Percentiles rank a stretch among this genome's conserved stretches.
These are phyloP conservation scores for Sporisorium exsertum DNA, from an alignment of 1,284 basidiomycete genomes.

Conservation along the genomic window DNA sequence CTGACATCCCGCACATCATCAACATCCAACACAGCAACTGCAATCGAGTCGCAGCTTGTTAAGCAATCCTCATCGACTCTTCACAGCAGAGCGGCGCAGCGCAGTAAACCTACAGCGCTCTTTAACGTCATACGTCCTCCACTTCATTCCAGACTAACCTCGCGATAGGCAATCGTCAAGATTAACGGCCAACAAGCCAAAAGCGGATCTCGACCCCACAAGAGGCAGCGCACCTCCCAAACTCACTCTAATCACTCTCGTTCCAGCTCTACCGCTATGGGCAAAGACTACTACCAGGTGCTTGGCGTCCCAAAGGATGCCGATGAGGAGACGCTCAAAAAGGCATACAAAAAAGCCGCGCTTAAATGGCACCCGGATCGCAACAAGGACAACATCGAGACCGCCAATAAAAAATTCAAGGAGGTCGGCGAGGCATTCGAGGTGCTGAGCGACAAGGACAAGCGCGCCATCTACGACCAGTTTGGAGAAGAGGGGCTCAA, in stretches of 20 bases:
- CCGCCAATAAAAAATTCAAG: slow-evolving; percentile 89
- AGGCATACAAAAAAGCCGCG: slow-evolving; percentile 72
- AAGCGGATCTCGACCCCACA: slow-evolving; percentile 21
- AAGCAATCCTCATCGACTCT: background rate
- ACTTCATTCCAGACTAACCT: background rate
- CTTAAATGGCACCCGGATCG: slow-evolving; percentile 93
- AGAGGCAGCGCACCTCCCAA: slow-evolving; percentile 33
- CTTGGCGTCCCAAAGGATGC: slow-evolving; percentile 65
- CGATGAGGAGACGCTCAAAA: slow-evolving; percentile 67
- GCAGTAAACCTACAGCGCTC: background rate
- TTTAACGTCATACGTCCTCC: background rate
- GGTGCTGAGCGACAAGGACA: slow-evolving; percentile 92
- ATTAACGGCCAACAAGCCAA: slow-evolving; percentile 11
- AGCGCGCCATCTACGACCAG: slow-evolving; percentile 92
- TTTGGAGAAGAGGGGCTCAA: slow-evolving; percentile 97
- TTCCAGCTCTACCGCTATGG: slow-evolving; percentile 46
- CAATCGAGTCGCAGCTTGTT: background rate
- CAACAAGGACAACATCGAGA: slow-evolving; percentile 80
- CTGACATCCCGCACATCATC: background rate
- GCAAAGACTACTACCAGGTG: slow-evolving; percentile 68
- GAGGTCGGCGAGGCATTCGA: slow-evolving; percentile 97
- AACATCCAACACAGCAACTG: background rate
- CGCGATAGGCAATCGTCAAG: slow-evolving; percentile 5
- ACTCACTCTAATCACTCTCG: background rate
- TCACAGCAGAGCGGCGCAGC: background rate